A percentile compares a stretch with the other conserved stretches of the same genome.
These are phyloP conservation scores for Hypomyces rosellus DNA, from an alignment of 2,329 filamentous ascomycete genomes.

Conservation along the genomic window DNA sequence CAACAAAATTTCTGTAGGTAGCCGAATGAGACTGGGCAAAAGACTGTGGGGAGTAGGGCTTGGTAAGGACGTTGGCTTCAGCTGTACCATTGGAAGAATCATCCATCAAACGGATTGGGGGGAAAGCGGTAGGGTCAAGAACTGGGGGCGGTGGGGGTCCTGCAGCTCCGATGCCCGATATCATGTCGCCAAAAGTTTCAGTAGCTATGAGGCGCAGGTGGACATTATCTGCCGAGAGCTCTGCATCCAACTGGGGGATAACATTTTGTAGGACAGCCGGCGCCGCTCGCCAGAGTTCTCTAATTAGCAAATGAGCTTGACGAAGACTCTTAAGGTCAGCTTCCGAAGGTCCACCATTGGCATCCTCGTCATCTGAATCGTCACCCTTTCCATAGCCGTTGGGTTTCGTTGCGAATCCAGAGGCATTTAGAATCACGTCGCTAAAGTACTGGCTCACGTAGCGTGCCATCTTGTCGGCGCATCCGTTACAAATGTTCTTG, in stretches of 20 bases:
- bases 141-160: conserved; percentile 67
- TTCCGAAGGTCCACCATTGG: conserved; percentile 60
- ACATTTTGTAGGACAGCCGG: conserved; percentile 87
- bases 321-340: conserved; percentile 80
- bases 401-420: conserved; percentile 47
- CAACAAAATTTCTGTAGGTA: conserved; percentile 79
- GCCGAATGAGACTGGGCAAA: conserved; percentile 76
- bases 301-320: conserved; percentile 82
- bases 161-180: conserved; percentile 86
- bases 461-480: conserved; percentile 88
- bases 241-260: conserved; percentile 86
- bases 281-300: conserved; percentile 89
- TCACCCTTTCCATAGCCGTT: conserved; percentile 55
- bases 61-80: conserved; percentile 62
- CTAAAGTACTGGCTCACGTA: conserved; percentile 96
- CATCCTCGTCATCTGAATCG: conserved; percentile 59
- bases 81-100: conserved; percentile 39
- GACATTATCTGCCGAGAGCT: conserved; percentile 83
- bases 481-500: conserved; percentile 84
- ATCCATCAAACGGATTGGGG: conserved; percentile 61
- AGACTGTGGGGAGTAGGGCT: conserved; percentile 78
- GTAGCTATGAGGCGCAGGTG: conserved; percentile 82
- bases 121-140: conserved; percentile 79
- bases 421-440: conserved; percentile 89
- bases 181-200: conserved; percentile 91